Percentiles rank a stretch among this genome's conserved stretches.
Evolutionary conservation across 108 stramenopile genomes (phyloP).

Genomic region (Parietichytrium sp.): DNA sequence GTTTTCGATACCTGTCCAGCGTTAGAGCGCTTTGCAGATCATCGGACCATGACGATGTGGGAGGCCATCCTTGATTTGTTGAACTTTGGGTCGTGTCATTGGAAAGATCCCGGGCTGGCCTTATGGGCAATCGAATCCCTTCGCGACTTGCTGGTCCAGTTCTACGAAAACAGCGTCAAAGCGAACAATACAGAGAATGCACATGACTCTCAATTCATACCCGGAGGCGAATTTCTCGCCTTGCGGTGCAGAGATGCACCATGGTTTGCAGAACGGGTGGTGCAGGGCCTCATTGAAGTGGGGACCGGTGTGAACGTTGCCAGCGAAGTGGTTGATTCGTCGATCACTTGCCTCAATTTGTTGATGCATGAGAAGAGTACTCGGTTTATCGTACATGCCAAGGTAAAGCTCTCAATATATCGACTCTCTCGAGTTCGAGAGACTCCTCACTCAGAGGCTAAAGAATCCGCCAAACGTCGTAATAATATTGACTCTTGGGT

Average conservation of each 20-base stretch:
- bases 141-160: neutral
- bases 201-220: neutral
- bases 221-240: too few relatives aligned
- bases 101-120: neutral
- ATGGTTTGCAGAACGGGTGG: neutral
- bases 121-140: neutral
- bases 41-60: neutral
- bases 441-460: too few relatives aligned
- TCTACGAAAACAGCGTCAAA: neutral
- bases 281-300: neutral
- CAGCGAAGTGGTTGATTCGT: neutral
- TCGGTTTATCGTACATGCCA: neutral
- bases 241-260: too few relatives aligned
- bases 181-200: neutral
- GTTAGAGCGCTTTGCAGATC: too few relatives aligned
- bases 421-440: too few relatives aligned
- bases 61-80: neutral
- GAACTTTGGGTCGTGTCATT: neutral
- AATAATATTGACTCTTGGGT: slow-evolving; percentile 11
- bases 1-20: neutral
- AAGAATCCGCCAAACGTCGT: neutral
- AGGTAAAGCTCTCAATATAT: neutral
- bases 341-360: neutral
- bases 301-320: neutral
- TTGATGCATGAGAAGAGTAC: neutral